Percentiles rank a stretch among this genome's conserved stretches.
Conservation (phyloP, 1,284 basidiomycete genomes). For the Rhodotorula sp. region DNA sequence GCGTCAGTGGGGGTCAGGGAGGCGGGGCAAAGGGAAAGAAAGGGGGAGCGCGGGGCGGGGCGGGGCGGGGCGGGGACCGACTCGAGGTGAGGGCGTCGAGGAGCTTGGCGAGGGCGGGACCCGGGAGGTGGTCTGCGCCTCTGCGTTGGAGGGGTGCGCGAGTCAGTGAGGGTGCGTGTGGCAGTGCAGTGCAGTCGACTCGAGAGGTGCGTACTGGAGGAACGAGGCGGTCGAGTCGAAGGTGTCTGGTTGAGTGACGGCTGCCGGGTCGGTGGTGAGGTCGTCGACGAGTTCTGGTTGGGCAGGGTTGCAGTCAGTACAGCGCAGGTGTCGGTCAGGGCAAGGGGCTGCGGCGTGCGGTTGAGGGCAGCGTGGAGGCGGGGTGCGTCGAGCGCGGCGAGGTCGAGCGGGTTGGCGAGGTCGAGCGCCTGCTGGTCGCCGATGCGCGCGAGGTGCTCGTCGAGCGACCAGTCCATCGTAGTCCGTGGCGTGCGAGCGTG, state of each 20-base stretch:
- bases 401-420: conserved; percentile 3
- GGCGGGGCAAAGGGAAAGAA: not conserved
- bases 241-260: conserved; percentile 64
- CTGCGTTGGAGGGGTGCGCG: conserved; percentile 34
- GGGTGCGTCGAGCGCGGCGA: conserved; percentile 22
- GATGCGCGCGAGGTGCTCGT: conserved; percentile 13
- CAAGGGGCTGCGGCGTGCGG: conserved; percentile 1
- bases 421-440: conserved; percentile 3
- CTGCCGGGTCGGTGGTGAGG: conserved; percentile 69
- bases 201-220: conserved; percentile 53
- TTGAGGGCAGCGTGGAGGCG: conserved; percentile 18
- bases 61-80: conserved; percentile 8
- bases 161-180: conserved; percentile 56
- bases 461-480: conserved; percentile 33
- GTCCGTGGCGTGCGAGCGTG: too few species aligned
- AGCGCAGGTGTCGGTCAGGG: too few species aligned
- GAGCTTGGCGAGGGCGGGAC: conserved; percentile 69
- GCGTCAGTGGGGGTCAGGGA: not conserved
- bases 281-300: conserved; percentile 68
- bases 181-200: too few species aligned
- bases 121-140: conserved; percentile 62
- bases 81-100: conserved; percentile 66
- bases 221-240: conserved; percentile 58
- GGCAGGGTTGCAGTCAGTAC: not conserved
- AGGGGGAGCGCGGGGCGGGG: too few species aligned